Evolutionary conservation across 208 protist genomes (phyloP), one percentile per base, ranked within the genome.

Genomic region (Histomonas meleagridis): DNA sequence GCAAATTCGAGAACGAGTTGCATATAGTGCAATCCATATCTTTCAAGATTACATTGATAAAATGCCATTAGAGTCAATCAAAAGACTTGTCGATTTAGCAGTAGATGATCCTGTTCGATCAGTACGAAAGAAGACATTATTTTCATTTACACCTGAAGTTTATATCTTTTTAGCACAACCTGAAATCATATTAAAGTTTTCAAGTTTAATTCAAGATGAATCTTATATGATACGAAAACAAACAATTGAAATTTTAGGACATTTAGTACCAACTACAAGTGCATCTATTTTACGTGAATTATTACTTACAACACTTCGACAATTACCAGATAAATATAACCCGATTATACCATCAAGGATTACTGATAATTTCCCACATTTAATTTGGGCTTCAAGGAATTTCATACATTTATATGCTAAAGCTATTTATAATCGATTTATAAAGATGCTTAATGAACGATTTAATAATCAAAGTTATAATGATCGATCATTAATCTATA

Each of bases 1-100:
- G 76, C 76, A 86, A 55, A 46, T 86, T 3, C 43, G 76, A 43
- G 76, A 86, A 86, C 51, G 46, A 86, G 76, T 86, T 32, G 76
- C 76, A 10, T 10, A 0, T 16, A 51, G 46, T 38, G 76, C 76
- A 10, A 43, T 86, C 12, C 76, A 86, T 49, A 16, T 86, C 18
- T 86, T 86, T 48, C 43, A 86, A 7, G 38, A 51, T 4, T 18
- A 86, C 26, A 40, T 86, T 10, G 46, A 55, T 55, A 32, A 40
- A 55, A 86, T 86, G 76, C 76, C 76, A 35, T n/a, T 86, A 23
- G 76, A 86, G 26, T 51, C 76, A n/a, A 86, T 86, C 46, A 53
- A n/a, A 35, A 86, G 46, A 55, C 26, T 86, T 7, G 76, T 86
- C 35, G 76, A 86, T n/a, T 48, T 86, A 43, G 23, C n/a, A 38